Evolutionary conservation across 1,284 basidiomycete species (phyloP), one percentile per base, ranked within the genome.

Genomic region (Sanghuangporus sanghuang): DNA sequence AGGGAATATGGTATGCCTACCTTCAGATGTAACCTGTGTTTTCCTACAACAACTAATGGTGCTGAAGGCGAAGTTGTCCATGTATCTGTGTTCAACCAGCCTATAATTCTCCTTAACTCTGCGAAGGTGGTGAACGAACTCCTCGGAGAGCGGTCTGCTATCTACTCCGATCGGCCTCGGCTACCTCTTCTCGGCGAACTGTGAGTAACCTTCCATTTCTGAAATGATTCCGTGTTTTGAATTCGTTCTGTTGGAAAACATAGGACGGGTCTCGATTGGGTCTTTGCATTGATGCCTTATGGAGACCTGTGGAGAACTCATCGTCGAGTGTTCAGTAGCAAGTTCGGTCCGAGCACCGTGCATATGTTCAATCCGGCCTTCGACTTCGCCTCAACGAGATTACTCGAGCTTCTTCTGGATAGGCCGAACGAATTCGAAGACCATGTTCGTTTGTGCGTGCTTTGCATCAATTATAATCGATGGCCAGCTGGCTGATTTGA

Each of bases 41-140:
- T n/a, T 6, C 53, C 16, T 54, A 6, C 16, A 14, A 35, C 5
- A 12, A n/a, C 53, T 54, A 16, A 54, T 54, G 27, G 32, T 11
- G 3, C 46, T 36, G 32, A 35, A 70, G 69, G 69, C 36, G 69
- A 70, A 38, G 57, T 80, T 38, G 70, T 78, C 27, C 75, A 75
- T 65, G 68, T 76, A 16, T 67, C 67, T 50, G 69, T 75, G 23
- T 70, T 76, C 48, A 74, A 73, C 6, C 71, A 67, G 3, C 71
- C 74, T 4, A 72, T 76, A 23, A 64, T 79, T 27, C 67, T 81
- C 49, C 59, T 80, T 18, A 77, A 77, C 67, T 73, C 75, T 2
- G 57, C 66, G 1, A 67, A 74, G 58, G 72, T 71, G 0, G 73
- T 76, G 5, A 65, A 68, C 8, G 79, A 80, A 7, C 68, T 80